A percentile compares a stretch with the other conserved stretches of the same genome.
Conservation (phyloP, 176 grass and related monocot genomes). For the Microstegium vimineum region DNA sequence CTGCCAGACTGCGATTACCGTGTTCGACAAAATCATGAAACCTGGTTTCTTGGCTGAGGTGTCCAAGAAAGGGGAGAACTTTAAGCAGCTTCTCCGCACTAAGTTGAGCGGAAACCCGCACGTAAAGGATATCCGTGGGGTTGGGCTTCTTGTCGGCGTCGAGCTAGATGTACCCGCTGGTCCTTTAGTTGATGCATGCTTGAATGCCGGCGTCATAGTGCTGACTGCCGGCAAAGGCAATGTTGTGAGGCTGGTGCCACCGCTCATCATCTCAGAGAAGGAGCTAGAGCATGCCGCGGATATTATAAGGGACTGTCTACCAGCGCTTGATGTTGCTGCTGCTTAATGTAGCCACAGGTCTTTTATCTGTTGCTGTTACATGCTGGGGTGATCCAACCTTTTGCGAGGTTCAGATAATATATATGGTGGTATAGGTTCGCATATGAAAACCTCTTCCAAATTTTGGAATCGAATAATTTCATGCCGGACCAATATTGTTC, state of each 20-base stretch:
- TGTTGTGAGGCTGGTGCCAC: constrained; percentile 73
- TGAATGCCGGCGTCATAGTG: constrained; percentile 67
- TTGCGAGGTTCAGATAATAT: neutral
- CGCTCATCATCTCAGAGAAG: constrained; percentile 66
- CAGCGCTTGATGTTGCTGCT: constrained; percentile 27
- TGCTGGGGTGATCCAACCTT: neutral
- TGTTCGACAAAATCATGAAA: constrained; percentile 66
- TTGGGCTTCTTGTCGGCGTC: constrained; percentile 66
- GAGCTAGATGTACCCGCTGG: constrained; percentile 66
- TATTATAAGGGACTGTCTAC: constrained; percentile 61
- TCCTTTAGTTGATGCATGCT: constrained; percentile 54
- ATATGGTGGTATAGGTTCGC: neutral
- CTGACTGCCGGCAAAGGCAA: constrained; percentile 83
- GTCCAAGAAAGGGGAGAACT: constrained; percentile 52
- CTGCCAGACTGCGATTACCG: constrained; percentile 55
- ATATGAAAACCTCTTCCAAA: neutral
- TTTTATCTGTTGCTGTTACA: neutral
- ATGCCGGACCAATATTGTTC: neutral
- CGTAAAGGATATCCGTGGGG: constrained; percentile 65
- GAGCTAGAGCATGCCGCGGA: constrained; percentile 68
- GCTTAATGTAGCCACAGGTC: constrained; percentile 7
- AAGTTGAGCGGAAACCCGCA: constrained; percentile 58
- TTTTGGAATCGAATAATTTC: constrained; percentile 17
- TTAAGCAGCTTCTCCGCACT: constrained; percentile 59
- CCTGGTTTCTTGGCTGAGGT: constrained; percentile 64